Evolutionary conservation across 768 basidiomycete genomes (phyloP).

Genomic region (Trametes elegans): DNA sequence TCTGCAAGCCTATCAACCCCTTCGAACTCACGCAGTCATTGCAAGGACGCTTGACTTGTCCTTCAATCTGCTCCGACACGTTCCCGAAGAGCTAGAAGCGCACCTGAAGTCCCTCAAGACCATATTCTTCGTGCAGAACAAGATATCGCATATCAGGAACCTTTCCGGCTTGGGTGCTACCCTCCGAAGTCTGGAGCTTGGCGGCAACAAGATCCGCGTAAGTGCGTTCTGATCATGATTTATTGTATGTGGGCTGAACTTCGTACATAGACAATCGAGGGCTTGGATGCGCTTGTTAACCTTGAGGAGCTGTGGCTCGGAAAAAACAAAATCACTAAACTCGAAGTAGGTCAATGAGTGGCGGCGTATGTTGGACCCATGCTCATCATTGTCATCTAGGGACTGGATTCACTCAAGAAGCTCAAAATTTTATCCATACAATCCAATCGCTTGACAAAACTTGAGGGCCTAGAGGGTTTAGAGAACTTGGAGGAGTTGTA

Average conservation of each 20-base stretch:
- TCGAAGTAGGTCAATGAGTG: slow-evolving; percentile 56
- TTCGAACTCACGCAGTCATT: too few species aligned
- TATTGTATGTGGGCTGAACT: neutral
- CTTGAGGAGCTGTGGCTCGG: slow-evolving; percentile 95
- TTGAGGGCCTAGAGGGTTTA: slow-evolving; percentile 78
- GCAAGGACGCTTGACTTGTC: slow-evolving; percentile 84
- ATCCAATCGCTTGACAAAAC: slow-evolving; percentile 87
- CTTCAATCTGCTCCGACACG: slow-evolving; percentile 81
- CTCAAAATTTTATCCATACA: slow-evolving; percentile 88
- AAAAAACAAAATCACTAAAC: slow-evolving; percentile 92
- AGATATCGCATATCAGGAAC: slow-evolving; percentile 76
- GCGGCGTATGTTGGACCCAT: neutral
- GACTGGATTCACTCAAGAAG: slow-evolving; percentile 63
- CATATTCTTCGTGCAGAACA: slow-evolving; percentile 95
- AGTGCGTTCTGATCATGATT: slow-evolving; percentile 27
- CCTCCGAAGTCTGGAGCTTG: slow-evolving; percentile 84
- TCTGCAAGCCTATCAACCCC: too few species aligned
- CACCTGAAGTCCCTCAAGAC: slow-evolving; percentile 63
- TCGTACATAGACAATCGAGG: slow-evolving; percentile 75
- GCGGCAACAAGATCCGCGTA: slow-evolving; percentile 90
- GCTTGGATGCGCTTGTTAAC: slow-evolving; percentile 73
- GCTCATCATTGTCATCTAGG: slow-evolving; percentile 41
- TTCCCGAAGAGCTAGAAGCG: slow-evolving; percentile 58
- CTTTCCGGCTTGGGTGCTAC: slow-evolving; percentile 53
- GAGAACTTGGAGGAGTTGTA: slow-evolving; percentile 84